These are phyloP conservation scores for Backusella macrospora DNA, from an alignment of 192 early-diverging fungal genomes.

Conservation along the genomic window DNA sequence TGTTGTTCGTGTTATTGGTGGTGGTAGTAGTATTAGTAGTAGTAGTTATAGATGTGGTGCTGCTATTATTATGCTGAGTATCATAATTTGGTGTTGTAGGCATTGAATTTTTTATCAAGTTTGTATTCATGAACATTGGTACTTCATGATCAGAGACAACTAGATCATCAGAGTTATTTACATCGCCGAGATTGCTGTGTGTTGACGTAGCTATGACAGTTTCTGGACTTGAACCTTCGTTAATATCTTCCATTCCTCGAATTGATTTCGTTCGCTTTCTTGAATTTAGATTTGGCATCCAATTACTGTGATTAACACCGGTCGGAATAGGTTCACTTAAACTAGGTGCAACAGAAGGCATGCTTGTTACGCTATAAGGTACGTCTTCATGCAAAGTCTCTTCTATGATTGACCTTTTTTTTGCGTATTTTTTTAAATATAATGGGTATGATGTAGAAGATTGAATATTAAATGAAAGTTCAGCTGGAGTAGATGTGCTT, in stretches of 20 bases:
- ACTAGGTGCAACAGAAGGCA: constrained; percentile 17
- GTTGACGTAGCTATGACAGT: constrained; percentile 9
- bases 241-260: background rate
- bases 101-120: background rate
- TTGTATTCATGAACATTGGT: background rate
- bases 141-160: background rate
- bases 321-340: constrained; percentile 22
- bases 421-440: constrained; percentile 13
- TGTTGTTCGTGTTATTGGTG: background rate
- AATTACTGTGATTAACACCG: background rate
- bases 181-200: background rate
- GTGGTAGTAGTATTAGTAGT: background rate
- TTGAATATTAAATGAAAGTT: background rate
- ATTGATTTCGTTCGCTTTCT: constrained; percentile 15
- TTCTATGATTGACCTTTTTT: constrained; percentile 1
- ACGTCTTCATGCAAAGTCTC: constrained; percentile 1
- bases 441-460: constrained; percentile 5
- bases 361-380: background rate
- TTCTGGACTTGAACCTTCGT: constrained; percentile 12
- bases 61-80: background rate
- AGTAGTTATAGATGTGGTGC: background rate
- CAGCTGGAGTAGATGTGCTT: background rate
- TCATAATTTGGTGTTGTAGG: background rate
- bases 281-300: background rate
- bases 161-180: constrained; percentile 4